Conservation (phyloP, 176 grass and related monocot genomes). For the Typha latifolia region DNA sequence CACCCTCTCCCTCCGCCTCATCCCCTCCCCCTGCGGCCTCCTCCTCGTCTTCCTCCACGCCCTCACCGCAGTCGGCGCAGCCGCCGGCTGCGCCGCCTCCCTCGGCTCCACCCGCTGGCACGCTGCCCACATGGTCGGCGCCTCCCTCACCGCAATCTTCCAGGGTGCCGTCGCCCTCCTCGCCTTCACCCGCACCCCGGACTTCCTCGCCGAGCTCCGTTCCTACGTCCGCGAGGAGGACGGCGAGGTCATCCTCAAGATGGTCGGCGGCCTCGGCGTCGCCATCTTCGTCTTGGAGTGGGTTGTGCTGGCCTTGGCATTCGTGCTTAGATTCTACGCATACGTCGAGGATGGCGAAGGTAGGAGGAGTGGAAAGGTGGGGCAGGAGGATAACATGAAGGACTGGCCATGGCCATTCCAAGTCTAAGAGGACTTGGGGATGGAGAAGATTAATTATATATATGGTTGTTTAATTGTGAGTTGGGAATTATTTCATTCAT, state of each 20-base stretch:
- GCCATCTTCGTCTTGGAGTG: slow-evolving; percentile 79
- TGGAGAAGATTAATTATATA: neutral
- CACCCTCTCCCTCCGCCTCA: slow-evolving; percentile 88
- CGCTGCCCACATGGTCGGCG: slow-evolving; percentile 65
- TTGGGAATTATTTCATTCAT: neutral
- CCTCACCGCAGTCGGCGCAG: slow-evolving; percentile 63
- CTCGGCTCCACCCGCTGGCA: slow-evolving; percentile 45
- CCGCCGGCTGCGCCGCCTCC: slow-evolving; percentile 55
- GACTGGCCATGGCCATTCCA: slow-evolving; percentile 70
- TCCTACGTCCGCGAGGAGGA: slow-evolving; percentile 91
- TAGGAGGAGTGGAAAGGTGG: slow-evolving; percentile 56
- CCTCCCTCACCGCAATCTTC: slow-evolving; percentile 90
- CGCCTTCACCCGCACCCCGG: slow-evolving; percentile 61
- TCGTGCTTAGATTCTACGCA: slow-evolving; percentile 47
- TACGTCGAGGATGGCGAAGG: slow-evolving; percentile 34
- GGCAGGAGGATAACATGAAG: slow-evolving; percentile 53
- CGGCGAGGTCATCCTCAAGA: slow-evolving; percentile 87
- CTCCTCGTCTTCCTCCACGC: slow-evolving; percentile 93
- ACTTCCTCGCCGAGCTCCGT: slow-evolving; percentile 69
- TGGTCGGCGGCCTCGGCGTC: slow-evolving; percentile 78
- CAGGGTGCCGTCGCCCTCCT: slow-evolving; percentile 70
- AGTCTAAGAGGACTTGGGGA: slow-evolving; percentile 21
- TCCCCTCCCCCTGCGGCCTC: slow-evolving; percentile 82
- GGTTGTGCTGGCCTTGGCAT: slow-evolving; percentile 69
- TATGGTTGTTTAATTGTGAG: neutral